Base-by-base conservation (phyloP, 2,329 filamentous ascomycete genomes). In the Calonectria pteridis region DNA sequence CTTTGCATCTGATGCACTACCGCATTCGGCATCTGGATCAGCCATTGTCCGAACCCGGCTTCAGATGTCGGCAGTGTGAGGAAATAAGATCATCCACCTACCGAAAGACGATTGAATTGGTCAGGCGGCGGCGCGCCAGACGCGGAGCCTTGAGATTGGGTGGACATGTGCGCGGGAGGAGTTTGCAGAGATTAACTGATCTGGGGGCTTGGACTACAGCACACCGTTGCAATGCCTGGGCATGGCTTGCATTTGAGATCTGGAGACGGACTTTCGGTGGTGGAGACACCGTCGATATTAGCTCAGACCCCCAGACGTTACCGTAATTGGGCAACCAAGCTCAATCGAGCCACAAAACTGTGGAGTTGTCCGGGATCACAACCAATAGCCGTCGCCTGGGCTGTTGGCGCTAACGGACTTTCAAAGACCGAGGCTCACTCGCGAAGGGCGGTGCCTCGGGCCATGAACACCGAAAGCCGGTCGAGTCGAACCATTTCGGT, bases 1-100 rank as follows among this genome's bases (percentile, higher is more conserved):
- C 62, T 50, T 65, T 65, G 62, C 62, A 65, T 31, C 62, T 65
- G 40, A 31, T 35, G 46, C 62, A 65, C 62, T 65, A 49, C 20
- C 55, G 31, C 6, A 23, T 33, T 37, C 55, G 55, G 31, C 55
- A 59, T 35, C 20, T 59, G 55, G 31, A 37, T 59, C 33, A 59
- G 55, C 33, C n/a, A 35, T 35, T n/a, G 55, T 62, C 55, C 55
- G 26, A 26, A 35, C 55, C 55, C 55, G 55, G 55, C 55, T 62
- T 26, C 33, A 28, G 35, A 10, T 23, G n/a, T 10, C 55, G 33
- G 55, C 55, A 62, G 18, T 26, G 14, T 26, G 14, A 28, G 23
- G 35, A 28, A 16, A 28, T 10, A 23, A 31, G 31, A 6, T 18
- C n/a, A 62, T 20, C 10, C 11, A 62, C 55, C 26, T 28, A 62